Conservation (phyloP, 2,329 filamentous ascomycete genomes). For the Phaeoacremonium minimum region DNA sequence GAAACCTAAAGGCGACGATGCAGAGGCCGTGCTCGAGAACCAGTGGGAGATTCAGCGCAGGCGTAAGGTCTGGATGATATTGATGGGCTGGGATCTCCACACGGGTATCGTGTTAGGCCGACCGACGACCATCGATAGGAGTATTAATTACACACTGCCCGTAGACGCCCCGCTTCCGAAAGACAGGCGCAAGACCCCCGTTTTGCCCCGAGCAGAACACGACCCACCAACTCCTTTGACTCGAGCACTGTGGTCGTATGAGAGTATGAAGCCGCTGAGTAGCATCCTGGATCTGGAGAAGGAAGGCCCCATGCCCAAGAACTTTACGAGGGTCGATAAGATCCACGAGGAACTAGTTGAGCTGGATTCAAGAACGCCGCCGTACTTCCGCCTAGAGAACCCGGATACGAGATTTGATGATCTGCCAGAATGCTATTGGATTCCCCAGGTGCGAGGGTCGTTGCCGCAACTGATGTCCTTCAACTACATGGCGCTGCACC, state of each 20-base stretch:
- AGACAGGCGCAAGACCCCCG: constrained; percentile 40
- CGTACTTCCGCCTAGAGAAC: constrained; percentile 48
- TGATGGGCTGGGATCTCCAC: constrained; percentile 51
- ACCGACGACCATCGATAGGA: constrained; percentile 50
- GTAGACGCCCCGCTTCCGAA: constrained; percentile 47
- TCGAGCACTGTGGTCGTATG: constrained; percentile 44
- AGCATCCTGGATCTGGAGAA: constrained; percentile 53
- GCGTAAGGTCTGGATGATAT: constrained; percentile 50
- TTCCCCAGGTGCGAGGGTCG: constrained; percentile 39
- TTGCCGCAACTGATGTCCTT: constrained; percentile 47
- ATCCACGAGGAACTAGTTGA: constrained; percentile 47
- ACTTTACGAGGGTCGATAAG: constrained; percentile 48
- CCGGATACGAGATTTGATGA: constrained; percentile 54
- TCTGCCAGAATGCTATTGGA: constrained; percentile 48
- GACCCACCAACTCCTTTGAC: constrained; percentile 56
- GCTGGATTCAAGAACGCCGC: constrained; percentile 43
- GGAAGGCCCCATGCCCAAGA: constrained; percentile 49
- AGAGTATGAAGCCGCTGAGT: constrained; percentile 42
- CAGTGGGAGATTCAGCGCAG: constrained; percentile 55
- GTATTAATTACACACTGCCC: constrained; percentile 42
- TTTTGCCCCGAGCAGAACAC: constrained; percentile 39
- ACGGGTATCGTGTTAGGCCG: constrained; percentile 49
- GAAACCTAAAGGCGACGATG: constrained; percentile 36
- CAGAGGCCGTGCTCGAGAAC: constrained; percentile 47
- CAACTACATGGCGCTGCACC: constrained; percentile 55